phyloP scores from a whole-genome alignment of 257 asterid species.

The Agastache rugosa region DNA sequence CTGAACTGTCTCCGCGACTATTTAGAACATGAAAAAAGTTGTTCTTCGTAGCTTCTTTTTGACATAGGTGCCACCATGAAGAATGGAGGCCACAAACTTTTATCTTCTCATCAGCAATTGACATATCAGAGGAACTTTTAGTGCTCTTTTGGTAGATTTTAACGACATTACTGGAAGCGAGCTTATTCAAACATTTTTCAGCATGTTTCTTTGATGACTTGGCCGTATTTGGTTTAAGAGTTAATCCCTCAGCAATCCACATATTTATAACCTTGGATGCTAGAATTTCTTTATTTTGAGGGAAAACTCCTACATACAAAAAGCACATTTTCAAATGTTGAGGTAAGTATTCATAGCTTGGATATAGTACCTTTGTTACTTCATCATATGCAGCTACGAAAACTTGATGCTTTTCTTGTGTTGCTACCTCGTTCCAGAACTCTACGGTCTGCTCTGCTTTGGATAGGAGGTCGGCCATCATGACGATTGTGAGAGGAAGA shows the following conservation, averaged over 20 bases:
- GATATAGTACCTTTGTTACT: slow-evolving; percentile 14
- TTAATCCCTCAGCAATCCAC: slow-evolving; percentile 21
- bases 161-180: not conserved
- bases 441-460: not conserved
- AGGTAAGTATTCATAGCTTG: slow-evolving; percentile 25
- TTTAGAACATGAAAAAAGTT: slow-evolving; percentile 13
- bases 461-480: slow-evolving; percentile 3
- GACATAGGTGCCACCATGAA: not conserved
- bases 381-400: slow-evolving; percentile 16
- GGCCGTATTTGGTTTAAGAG: not conserved
- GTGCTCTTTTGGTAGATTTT: not conserved
- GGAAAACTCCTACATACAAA: slow-evolving; percentile 26
- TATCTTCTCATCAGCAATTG: not conserved
- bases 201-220: not conserved
- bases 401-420: not conserved
- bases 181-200: not conserved
- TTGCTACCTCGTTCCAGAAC: slow-evolving; percentile 17
- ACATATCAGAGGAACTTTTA: not conserved
- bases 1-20: not conserved
- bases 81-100: slow-evolving; percentile 13
- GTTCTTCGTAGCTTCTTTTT: slow-evolving; percentile 13
- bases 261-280: not conserved
- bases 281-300: not conserved
- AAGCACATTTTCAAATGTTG: not conserved
- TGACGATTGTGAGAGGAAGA: slow-evolving; percentile 28